phyloP scores from a whole-genome alignment of 176 grass and related monocot species.

The Coix lacrymajobi region DNA sequence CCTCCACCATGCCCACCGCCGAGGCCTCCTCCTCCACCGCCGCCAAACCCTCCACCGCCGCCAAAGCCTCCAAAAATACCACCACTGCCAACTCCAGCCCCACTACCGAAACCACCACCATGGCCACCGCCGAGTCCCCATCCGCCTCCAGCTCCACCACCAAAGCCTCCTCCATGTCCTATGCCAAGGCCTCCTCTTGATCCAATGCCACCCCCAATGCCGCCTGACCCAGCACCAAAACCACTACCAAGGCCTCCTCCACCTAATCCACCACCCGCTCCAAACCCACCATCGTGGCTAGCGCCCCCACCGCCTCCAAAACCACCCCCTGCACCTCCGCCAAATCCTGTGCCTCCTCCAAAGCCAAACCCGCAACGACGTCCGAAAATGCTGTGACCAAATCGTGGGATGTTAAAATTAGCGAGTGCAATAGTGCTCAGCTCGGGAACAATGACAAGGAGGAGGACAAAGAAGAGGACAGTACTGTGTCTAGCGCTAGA shows the following conservation, averaged over 20 bases:
- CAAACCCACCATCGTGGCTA: not conserved
- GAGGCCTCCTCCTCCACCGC: not conserved
- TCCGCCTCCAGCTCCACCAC: not conserved
- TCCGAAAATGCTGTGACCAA: not conserved
- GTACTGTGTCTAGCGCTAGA: not conserved
- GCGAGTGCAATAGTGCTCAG: not conserved
- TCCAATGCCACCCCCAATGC: too few species aligned
- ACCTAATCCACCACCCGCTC: not conserved
- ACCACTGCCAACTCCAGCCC: not conserved
- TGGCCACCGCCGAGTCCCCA: not conserved
- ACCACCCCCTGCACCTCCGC: not conserved
- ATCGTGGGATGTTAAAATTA: not conserved
- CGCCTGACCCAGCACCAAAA: not conserved
- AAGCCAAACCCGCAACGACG: not conserved
- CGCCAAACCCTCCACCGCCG: not conserved
- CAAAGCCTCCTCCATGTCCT: not conserved
- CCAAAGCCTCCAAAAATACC: not conserved
- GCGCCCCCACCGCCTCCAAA: not conserved
- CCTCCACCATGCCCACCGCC: not conserved
- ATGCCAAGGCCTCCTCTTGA: too few species aligned
- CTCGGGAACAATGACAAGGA: not conserved
- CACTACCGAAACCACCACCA: not conserved
- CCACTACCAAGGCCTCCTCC: not conserved
- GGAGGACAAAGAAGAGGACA: not conserved
- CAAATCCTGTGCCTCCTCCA: not conserved